Percentiles rank a stretch among this genome's conserved stretches.
phyloP scores from a whole-genome alignment of 1,284 basidiomycete genomes.

The Inonotus obliquus region DNA sequence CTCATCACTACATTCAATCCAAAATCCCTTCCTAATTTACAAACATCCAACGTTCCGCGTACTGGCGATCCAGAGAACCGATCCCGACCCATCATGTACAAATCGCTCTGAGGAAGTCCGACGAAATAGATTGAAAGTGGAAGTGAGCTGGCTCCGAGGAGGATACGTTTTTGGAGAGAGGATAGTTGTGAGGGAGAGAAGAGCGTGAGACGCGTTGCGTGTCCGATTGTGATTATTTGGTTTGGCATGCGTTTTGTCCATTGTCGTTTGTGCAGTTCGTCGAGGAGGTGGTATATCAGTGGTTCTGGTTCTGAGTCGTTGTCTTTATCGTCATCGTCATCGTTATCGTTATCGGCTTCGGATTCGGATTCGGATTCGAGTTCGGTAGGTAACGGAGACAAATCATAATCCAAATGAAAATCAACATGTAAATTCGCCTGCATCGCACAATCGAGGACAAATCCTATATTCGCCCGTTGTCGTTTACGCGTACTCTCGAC shows the following conservation, averaged over 20 bases:
- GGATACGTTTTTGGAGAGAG: slow-evolving; percentile 16
- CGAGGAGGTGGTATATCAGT: slow-evolving; percentile 51
- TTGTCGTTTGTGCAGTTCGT: slow-evolving; percentile 29
- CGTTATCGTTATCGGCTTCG: too few relatives aligned
- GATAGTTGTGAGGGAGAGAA: slow-evolving; percentile 44
- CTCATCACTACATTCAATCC: slow-evolving; percentile 48
- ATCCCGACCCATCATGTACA: slow-evolving; percentile 60
- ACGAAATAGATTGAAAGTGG: slow-evolving; percentile 48
- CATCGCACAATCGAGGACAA: slow-evolving; percentile 45
- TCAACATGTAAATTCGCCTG: slow-evolving; percentile 42
- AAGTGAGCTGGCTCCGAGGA: too few relatives aligned
- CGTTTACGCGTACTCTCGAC: slow-evolving; percentile 46
- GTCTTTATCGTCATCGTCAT: too few relatives aligned
- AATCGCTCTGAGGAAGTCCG: slow-evolving; percentile 55
- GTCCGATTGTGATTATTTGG: slow-evolving; percentile 42
- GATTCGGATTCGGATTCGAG: background rate
- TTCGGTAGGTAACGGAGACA: slow-evolving; percentile 35
- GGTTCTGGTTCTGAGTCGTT: too few relatives aligned
- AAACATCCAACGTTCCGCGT: slow-evolving; percentile 51
- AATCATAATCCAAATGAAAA: slow-evolving; percentile 65
- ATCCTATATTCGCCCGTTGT: slow-evolving; percentile 48
- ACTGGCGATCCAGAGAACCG: slow-evolving; percentile 29
- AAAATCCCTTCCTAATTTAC: slow-evolving; percentile 33
- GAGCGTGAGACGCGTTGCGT: slow-evolving; percentile 54
- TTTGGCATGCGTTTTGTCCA: slow-evolving; percentile 23